Percentiles rank a stretch among this genome's conserved stretches.
Evolutionary conservation across 352 stramenopile genomes (phyloP).

Genomic region (Bremia lactucae): DNA sequence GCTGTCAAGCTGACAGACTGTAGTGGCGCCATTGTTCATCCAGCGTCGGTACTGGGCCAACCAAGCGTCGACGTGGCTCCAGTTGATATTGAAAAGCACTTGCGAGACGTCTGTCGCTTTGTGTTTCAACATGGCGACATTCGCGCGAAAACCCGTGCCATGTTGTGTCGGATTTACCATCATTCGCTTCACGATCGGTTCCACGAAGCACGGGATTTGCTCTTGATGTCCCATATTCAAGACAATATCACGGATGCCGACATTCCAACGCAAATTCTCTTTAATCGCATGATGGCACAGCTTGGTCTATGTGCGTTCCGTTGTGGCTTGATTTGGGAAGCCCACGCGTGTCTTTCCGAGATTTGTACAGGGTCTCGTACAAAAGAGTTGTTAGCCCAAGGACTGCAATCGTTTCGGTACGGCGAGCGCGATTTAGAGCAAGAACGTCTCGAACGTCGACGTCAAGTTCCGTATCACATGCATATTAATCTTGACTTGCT

Average conservation of each 20-base stretch:
- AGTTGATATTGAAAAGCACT: conserved; percentile 71
- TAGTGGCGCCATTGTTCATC: conserved; percentile 58
- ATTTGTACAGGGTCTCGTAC: conserved; percentile 89
- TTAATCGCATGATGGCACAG: conserved; percentile 92
- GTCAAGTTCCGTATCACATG: conserved; percentile 97
- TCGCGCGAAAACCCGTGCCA: conserved; percentile 90
- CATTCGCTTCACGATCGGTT: conserved; percentile 98
- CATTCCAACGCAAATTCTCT: conserved; percentile 95
- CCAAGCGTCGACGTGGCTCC: conserved; percentile 44
- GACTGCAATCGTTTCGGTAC: conserved; percentile 84
- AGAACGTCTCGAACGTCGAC: conserved; percentile 94
- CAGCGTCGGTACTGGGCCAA: conserved; percentile 62
- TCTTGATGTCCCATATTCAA: conserved; percentile 98
- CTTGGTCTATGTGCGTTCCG: conserved; percentile 95
- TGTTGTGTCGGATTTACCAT: conserved; percentile 98
- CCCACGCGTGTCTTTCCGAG: conserved; percentile 95
- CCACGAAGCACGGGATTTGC: conserved; percentile 94
- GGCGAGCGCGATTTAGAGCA: conserved; percentile 93
- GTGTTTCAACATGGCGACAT: conserved; percentile 92
- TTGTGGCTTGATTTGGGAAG: conserved; percentile 90
- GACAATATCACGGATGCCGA: conserved; percentile 90
- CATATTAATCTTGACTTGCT: conserved; percentile 99
- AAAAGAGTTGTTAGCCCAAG: conserved; percentile 97
- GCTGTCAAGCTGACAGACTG: conserved; percentile 36
- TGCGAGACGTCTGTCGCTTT: conserved; percentile 86